phyloP scores from a whole-genome alignment of 257 asterid genomes.

The Penstemon eatonii region DNA sequence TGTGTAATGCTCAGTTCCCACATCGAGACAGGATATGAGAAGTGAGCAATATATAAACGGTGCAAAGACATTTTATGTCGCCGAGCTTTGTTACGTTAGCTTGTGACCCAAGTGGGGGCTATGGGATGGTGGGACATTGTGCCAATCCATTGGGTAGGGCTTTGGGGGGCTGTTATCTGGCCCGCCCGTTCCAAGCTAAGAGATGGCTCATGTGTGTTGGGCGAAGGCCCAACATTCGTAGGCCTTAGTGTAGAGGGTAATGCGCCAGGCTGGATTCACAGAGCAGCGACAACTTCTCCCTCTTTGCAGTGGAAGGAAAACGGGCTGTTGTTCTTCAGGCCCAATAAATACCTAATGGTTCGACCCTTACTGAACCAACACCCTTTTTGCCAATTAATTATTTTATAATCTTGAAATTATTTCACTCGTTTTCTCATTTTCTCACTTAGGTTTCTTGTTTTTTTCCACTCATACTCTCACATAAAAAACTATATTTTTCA shows the following conservation, averaged over 20 bases:
- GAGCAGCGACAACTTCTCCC: slow-evolving; percentile 14
- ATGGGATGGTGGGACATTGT: neutral
- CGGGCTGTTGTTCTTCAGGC: neutral
- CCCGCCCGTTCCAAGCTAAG: neutral
- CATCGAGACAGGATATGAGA: too few species aligned
- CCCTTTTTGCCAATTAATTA: too few species aligned
- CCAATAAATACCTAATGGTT: neutral
- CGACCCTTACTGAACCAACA: too few species aligned
- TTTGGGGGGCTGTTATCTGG: neutral
- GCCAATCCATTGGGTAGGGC: neutral
- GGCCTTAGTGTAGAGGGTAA: neutral
- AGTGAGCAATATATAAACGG: too few species aligned
- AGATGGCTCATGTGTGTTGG: neutral
- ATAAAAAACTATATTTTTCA: too few species aligned
- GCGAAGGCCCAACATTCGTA: neutral
- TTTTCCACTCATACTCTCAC: too few species aligned
- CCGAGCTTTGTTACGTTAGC: slow-evolving; percentile 3
- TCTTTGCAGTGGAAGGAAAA: slow-evolving; percentile 18
- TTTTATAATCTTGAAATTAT: too few species aligned
- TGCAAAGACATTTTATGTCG: neutral
- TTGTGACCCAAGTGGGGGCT: slow-evolving; percentile 19
- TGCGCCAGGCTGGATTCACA: slow-evolving; percentile 16
- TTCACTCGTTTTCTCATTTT: too few species aligned
- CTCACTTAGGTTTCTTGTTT: too few species aligned
- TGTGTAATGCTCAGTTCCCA: too few species aligned